Percentiles rank a stretch among this genome's conserved stretches.
phyloP scores from a whole-genome alignment of 1,139 yeast genomes.

The Blastobotrys malaysiensis region DNA sequence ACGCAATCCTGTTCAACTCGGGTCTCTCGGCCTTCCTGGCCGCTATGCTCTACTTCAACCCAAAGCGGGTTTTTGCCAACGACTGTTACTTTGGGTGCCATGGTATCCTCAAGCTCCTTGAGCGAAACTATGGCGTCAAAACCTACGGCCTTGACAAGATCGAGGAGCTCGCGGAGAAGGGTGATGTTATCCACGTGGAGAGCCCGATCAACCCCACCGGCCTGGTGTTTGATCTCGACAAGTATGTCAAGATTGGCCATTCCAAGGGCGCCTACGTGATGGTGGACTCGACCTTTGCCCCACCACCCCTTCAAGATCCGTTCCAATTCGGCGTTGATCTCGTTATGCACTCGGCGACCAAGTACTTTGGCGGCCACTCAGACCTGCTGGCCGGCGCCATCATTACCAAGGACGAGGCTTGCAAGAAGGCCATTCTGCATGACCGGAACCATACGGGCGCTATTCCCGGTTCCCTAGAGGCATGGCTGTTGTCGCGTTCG shows the following conservation, averaged over 20 bases:
- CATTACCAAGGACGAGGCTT: constrained; percentile 50
- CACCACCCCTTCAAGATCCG: constrained; percentile 83
- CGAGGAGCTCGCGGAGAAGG: constrained; percentile 45
- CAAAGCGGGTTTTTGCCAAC: constrained; percentile 69
- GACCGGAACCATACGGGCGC: constrained; percentile 75
- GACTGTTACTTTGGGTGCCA: constrained; percentile 83
- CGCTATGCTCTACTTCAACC: constrained; percentile 63
- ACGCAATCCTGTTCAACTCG: constrained; percentile 63
- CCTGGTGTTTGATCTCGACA: constrained; percentile 53
- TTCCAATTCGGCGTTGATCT: constrained; percentile 77
- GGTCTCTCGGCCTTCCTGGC: constrained; percentile 83
- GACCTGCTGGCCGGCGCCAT: constrained; percentile 80
- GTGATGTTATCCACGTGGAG: constrained; percentile 80
- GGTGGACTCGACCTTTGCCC: constrained; percentile 89
- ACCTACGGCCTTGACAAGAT: constrained; percentile 45
- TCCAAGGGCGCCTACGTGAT: constrained; percentile 58
- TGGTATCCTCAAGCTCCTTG: constrained; percentile 57
- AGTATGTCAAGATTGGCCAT: constrained; percentile 65
- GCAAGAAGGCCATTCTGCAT: constrained; percentile 41
- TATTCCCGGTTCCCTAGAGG: constrained; percentile 70
- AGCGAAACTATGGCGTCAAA: constrained; percentile 56
- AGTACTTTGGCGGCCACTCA: constrained; percentile 92
- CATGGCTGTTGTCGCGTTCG: constrained; percentile 68
- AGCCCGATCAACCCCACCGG: constrained; percentile 89
- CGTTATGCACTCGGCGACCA: constrained; percentile 85